phyloP scores from a whole-genome alignment of 2,329 filamentous ascomycete genomes.

The Metarhizium humberi region DNA sequence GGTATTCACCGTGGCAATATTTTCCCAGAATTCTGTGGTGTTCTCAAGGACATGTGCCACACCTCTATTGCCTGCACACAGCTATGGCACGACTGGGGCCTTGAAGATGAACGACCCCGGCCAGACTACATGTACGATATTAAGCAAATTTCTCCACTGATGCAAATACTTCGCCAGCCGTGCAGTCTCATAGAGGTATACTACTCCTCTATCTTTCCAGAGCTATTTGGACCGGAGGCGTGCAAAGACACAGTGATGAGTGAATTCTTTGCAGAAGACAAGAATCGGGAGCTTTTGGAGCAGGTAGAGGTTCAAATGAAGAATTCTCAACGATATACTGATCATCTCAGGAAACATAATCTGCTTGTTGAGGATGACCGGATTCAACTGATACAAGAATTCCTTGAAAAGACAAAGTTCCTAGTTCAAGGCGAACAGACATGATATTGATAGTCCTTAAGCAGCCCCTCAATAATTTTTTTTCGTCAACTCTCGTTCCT shows the following conservation, averaged over 20 bases:
- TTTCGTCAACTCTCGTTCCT: too few species aligned
- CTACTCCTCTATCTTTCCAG: neutral
- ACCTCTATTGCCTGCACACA: neutral
- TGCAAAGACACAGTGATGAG: neutral
- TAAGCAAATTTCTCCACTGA: neutral
- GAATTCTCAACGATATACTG: constrained; percentile 6
- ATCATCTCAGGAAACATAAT: constrained; percentile 6
- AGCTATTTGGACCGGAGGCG: neutral
- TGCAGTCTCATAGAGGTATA: neutral
- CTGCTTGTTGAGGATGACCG: constrained; percentile 2
- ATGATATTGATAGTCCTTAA: neutral
- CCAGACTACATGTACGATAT: neutral
- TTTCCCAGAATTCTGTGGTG: neutral
- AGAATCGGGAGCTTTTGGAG: neutral
- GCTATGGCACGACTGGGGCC: neutral
- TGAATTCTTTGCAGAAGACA: neutral
- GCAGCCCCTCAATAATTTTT: neutral
- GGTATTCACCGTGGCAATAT: neutral
- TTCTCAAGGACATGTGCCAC: neutral
- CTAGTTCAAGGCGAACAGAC: neutral
- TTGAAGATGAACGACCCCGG: neutral
- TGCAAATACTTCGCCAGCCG: neutral
- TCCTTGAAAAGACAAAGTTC: neutral
- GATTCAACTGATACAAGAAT: neutral
- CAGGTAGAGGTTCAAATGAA: constrained; percentile 5